phyloP scores from a whole-genome alignment of 805 yeast genomes.

The Saturnispora gosingensis region DNA sequence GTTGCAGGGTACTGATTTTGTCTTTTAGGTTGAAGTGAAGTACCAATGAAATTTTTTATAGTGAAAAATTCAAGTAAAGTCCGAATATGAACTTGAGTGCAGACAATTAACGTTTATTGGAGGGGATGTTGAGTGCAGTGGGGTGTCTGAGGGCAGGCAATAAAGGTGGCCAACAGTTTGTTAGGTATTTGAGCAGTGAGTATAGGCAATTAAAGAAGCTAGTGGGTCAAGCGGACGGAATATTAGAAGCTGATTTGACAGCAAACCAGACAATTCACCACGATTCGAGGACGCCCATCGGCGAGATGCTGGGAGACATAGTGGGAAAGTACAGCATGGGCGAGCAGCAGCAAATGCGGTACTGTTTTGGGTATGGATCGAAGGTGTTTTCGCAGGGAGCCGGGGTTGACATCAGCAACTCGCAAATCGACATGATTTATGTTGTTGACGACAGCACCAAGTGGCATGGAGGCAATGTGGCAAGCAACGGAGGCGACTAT shows the following conservation, averaged over 20 bases:
- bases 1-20: background rate
- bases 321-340: background rate
- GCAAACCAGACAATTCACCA: constrained; percentile 5
- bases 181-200: background rate
- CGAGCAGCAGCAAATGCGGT: constrained; percentile 23
- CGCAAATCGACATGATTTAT: constrained; percentile 80
- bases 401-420: constrained; percentile 28
- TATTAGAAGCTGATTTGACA: background rate
- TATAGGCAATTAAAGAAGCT: background rate
- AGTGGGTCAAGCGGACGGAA: background rate
- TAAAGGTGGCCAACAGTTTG: background rate
- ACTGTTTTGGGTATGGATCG: constrained; percentile 90
- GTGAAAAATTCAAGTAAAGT: background rate
- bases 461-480: constrained; percentile 71
- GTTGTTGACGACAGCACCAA: constrained; percentile 65
- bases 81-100: background rate
- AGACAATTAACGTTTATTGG: background rate
- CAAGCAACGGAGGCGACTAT: constrained; percentile 65
- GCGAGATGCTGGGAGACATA: background rate
- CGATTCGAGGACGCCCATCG: constrained; percentile 1
- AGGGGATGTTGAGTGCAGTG: background rate
- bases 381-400: constrained; percentile 78
- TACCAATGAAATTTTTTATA: background rate
- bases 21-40: background rate
- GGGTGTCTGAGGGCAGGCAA: background rate